Base-by-base conservation (phyloP, 1,284 basidiomycete species). In the Moesziomyces sp. region DNA sequence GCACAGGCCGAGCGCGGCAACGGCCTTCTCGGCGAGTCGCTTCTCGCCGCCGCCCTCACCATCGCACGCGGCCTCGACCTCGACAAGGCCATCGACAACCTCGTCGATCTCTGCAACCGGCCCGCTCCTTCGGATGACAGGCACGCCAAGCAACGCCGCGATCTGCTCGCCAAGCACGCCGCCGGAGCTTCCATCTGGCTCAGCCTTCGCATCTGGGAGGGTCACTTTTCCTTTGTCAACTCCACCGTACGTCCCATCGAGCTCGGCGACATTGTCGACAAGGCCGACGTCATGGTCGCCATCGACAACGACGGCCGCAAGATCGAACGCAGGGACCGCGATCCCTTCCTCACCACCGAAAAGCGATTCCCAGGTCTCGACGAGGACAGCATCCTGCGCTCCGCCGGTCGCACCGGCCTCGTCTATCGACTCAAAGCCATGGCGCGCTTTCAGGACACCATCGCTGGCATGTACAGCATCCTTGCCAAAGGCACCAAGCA, bases 121-220 rank as follows among this genome's bases (percentile, higher is more conserved):
- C 63, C 56, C 0, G 18, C 23, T 0, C 55, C 59, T 10, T 24
- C 24, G 19, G 43, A 55, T 18, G 24, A 28, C 6, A 45, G 38
- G 30, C 40, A 62, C 16, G 47, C 46, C 7, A 44, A 60, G 23
- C 48, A 53, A 26, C 52, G 61, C 23, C 58, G 60, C 21, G 54
- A 64, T 9, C 18, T 28, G 24, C 54, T 74, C 14, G 46, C 45
- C 24, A 65, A 61, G 38, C 56, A 63, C 44, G 44, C 63, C 51
- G 60, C 58, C 23, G 66, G 62, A 18, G 66, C 72, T 16, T 69
- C 66, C 23, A 58, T 74, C 48, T 74, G 72, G 72, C 40, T 66
- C 46, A 63, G 62, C n/a, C 28, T 74, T 26, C 59, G 72, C 49
- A 61, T 74, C 30, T 74, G 72, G 72, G 62, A 74, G 55, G 72